These are phyloP conservation scores for Moniliophthora roreri DNA, from an alignment of 1,284 basidiomycete genomes.

Conservation along the genomic window DNA sequence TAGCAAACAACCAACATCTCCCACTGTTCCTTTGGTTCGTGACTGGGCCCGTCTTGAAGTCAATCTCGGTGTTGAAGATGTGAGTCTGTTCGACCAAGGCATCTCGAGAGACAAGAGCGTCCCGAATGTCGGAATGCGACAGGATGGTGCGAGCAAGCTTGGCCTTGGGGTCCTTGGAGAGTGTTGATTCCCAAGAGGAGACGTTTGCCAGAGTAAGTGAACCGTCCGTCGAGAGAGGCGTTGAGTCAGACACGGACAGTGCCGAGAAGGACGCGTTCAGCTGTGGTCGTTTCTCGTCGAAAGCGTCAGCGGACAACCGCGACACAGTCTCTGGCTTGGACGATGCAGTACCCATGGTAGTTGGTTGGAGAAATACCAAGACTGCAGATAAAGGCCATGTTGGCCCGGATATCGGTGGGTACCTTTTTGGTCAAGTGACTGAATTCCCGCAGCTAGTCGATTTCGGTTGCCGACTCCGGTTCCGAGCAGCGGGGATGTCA, in stretches of 20 bases:
- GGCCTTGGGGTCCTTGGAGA: conserved; percentile 61
- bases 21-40: conserved; percentile 89
- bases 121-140: conserved; percentile 69
- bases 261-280: not conserved
- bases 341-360: too few species aligned
- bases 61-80: conserved; percentile 83
- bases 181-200: conserved; percentile 63
- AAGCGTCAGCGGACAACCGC: too few species aligned
- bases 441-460: too few species aligned
- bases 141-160: conserved; percentile 82
- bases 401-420: too few species aligned
- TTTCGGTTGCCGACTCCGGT: too few species aligned
- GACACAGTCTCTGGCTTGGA: too few species aligned
- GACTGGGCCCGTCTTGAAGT: conserved; percentile 79
- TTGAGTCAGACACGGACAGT: conserved; percentile 3
- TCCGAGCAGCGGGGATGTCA: too few species aligned
- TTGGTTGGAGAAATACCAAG: too few species aligned
- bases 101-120: conserved; percentile 64
- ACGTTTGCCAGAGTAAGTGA: conserved; percentile 59
- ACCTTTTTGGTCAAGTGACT: too few species aligned
- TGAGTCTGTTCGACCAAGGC: conserved; percentile 71
- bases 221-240: conserved; percentile 47
- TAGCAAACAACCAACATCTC: conserved; percentile 92
- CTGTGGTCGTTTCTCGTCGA: conserved; percentile 8
- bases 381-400: too few species aligned